Evolutionary conservation across 1,284 basidiomycete genomes (phyloP).

Genomic region (Bjerkandera adusta): DNA sequence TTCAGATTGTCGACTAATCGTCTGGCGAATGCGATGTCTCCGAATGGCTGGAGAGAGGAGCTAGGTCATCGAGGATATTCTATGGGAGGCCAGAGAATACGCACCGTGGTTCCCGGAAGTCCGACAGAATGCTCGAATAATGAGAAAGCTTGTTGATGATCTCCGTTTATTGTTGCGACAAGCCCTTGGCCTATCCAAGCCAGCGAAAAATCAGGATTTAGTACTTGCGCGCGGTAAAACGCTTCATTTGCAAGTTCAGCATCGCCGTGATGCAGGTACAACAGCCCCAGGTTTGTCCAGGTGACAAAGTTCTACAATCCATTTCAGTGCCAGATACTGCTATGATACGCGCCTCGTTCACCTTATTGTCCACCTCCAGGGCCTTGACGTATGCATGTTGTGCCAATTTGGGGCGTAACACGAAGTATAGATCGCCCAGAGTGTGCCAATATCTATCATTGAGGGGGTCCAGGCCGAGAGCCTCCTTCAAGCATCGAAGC

Average conservation of each 20-base stretch:
- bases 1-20: slow-evolving; percentile 55
- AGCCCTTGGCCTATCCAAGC: slow-evolving; percentile 96
- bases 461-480: slow-evolving; percentile 72
- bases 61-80: not conserved
- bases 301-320: slow-evolving; percentile 61
- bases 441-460: slow-evolving; percentile 84
- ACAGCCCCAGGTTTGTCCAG: slow-evolving; percentile 90
- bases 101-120: slow-evolving; percentile 68
- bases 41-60: slow-evolving; percentile 59
- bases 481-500: slow-evolving; percentile 67
- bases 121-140: slow-evolving; percentile 85
- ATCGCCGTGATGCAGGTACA: slow-evolving; percentile 87
- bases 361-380: slow-evolving; percentile 82
- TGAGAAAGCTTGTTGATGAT: slow-evolving; percentile 61
- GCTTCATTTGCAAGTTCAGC: slow-evolving; percentile 84
- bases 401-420: slow-evolving; percentile 64
- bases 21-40: slow-evolving; percentile 79
- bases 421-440: slow-evolving; percentile 75
- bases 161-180: slow-evolving; percentile 69
- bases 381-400: slow-evolving; percentile 95
- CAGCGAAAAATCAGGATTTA: slow-evolving; percentile 87
- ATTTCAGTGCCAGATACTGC: slow-evolving; percentile 3
- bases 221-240: slow-evolving; percentile 84
- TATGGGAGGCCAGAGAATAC: slow-evolving; percentile 28
- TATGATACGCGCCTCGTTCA: too few species aligned